A percentile compares a stretch with the other conserved stretches of the same genome.
Evolutionary conservation across 176 grass and related monocot genomes (phyloP).

Genomic region (Oryza glaberrima): DNA sequence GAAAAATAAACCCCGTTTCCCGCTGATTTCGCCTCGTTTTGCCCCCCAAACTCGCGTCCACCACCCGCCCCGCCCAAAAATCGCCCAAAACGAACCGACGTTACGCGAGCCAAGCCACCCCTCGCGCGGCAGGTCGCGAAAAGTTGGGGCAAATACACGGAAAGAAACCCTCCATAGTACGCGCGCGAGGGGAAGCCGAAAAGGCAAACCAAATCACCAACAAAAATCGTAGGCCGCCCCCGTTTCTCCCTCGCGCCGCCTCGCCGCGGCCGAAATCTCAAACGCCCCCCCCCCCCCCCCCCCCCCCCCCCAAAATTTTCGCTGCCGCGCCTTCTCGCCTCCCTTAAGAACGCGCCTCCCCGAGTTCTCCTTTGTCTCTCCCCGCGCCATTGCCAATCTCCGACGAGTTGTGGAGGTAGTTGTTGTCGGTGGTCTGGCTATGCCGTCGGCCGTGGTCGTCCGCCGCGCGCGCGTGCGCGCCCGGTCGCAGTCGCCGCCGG

Average conservation of each 20-base stretch:
- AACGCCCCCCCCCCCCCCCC: conserved; percentile 13
- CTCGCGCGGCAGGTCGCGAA: conserved; percentile 3
- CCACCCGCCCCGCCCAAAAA: not conserved
- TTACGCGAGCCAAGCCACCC: not conserved
- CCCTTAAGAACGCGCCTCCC: conserved; percentile 8
- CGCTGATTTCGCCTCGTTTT: not conserved
- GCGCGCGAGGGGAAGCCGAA: not conserved
- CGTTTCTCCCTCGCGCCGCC: not conserved
- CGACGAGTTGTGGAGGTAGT: no score
- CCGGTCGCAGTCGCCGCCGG: not conserved
- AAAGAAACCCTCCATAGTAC: not conserved
- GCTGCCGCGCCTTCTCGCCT: conserved; percentile 43
- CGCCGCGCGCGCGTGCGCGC: conserved; percentile 29
- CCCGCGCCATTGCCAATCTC: not conserved
- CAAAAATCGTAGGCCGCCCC: no score
- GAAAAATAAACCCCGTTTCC: not conserved
- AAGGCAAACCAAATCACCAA: not conserved
- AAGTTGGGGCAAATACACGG: not conserved
- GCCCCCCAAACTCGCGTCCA: not conserved
- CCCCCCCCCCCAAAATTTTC: conserved; percentile 21
- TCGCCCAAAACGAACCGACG: not conserved
- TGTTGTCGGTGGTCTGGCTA: not conserved
- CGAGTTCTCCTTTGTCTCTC: not conserved
- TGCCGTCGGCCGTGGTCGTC: conserved; percentile 17
- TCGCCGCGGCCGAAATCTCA: conserved; percentile 20